phyloP scores from a whole-genome alignment of 2,329 filamentous ascomycete genomes.

The Capronia americana region DNA sequence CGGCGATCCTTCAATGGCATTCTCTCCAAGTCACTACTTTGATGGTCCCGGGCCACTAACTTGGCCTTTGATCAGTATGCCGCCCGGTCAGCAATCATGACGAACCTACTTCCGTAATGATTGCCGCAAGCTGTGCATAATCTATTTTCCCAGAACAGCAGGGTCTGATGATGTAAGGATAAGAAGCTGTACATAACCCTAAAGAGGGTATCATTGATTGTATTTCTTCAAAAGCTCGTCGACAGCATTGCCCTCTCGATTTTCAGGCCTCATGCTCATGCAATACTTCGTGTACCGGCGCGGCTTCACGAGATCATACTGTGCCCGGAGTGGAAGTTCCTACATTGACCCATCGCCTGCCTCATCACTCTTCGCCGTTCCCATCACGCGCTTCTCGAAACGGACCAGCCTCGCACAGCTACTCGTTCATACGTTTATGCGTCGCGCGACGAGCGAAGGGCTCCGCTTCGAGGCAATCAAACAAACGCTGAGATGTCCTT shows the following conservation, averaged over 20 bases:
- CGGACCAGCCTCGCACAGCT: background rate
- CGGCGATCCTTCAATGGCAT: constrained; percentile 28
- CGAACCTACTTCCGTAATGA: background rate
- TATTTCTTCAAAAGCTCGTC: background rate
- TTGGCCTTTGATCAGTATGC: constrained; percentile 34
- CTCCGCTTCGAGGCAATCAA: no score
- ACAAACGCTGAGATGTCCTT: no score
- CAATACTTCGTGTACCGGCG: background rate
- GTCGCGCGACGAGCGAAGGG: background rate
- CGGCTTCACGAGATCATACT: background rate
- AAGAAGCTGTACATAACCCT: background rate
- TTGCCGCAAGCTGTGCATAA: background rate
- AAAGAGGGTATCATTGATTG: background rate
- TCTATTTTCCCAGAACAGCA: background rate
- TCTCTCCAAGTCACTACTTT: constrained; percentile 32
- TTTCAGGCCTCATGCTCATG: background rate
- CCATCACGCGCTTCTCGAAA: background rate
- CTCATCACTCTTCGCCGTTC: background rate
- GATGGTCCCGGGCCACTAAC: constrained; percentile 26
- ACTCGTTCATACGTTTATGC: background rate
- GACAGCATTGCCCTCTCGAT: background rate
- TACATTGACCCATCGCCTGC: background rate
- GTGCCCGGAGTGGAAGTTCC: background rate
- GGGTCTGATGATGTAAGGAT: background rate
- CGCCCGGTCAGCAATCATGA: constrained; percentile 23